These are phyloP conservation scores for Fragaria vesca DNA, from an alignment of 306 rosid species.

Conservation along the genomic window DNA sequence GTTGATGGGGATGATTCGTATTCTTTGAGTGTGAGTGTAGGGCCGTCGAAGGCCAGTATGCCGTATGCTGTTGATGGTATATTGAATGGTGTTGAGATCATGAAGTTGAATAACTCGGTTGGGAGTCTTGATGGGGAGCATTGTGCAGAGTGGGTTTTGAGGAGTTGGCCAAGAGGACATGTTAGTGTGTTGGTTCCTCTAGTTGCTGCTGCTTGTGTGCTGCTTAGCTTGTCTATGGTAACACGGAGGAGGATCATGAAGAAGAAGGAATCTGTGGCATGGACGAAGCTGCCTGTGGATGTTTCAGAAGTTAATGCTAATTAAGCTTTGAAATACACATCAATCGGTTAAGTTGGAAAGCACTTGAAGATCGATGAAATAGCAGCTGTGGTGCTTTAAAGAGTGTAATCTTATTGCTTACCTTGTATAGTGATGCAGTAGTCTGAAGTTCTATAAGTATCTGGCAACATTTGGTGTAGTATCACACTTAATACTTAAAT, in stretches of 20 bases:
- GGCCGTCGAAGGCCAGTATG: slow-evolving; percentile 57
- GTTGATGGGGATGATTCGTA: slow-evolving; percentile 50
- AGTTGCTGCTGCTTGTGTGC: slow-evolving; percentile 35
- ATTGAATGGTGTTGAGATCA: slow-evolving; percentile 52
- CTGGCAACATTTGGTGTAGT: not conserved
- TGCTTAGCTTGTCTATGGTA: slow-evolving; percentile 31
- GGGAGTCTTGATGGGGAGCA: slow-evolving; percentile 43
- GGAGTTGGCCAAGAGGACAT: slow-evolving; percentile 30
- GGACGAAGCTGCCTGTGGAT: slow-evolving; percentile 45
- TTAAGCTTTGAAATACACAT: slow-evolving; percentile 7
- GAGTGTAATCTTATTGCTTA: not conserved
- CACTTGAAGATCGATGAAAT: not conserved
- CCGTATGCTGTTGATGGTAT: slow-evolving; percentile 44
- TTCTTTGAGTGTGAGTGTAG: slow-evolving; percentile 48
- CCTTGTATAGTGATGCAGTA: not conserved
- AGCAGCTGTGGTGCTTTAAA: not conserved
- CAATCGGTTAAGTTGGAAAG: not conserved
- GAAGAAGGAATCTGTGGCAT: slow-evolving; percentile 24
- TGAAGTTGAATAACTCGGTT: slow-evolving; percentile 50
- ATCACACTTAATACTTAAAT: not conserved
- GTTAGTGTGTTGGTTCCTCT: slow-evolving; percentile 29
- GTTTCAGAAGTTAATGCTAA: slow-evolving; percentile 14
- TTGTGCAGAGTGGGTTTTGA: slow-evolving; percentile 32
- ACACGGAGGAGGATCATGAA: slow-evolving; percentile 30
- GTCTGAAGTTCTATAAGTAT: not conserved